These are phyloP conservation scores for Colletotrichum incanum DNA, from an alignment of 2,329 filamentous ascomycete genomes.

Conservation along the genomic window DNA sequence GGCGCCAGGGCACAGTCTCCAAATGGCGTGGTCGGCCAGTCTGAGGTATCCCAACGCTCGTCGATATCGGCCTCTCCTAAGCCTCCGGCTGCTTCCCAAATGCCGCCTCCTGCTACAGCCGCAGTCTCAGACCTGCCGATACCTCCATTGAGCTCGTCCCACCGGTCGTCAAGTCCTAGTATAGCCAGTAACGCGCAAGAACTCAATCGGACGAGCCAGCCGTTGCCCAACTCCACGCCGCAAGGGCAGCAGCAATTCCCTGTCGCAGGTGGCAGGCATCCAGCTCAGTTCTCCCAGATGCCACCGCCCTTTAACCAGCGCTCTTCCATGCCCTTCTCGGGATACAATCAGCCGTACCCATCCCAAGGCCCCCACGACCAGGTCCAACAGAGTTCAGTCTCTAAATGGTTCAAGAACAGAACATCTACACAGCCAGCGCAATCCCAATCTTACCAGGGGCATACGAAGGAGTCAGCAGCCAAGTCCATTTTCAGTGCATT, in stretches of 20 bases:
- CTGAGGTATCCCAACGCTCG: conserved; percentile 13
- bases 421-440: conserved; percentile 28
- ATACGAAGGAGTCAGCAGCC: conserved; percentile 45
- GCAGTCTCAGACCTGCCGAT: background rate
- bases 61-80: conserved; percentile 19
- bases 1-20: conserved; percentile 16
- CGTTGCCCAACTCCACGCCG: background rate
- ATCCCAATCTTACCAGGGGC: conserved; percentile 38
- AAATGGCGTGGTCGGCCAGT: background rate
- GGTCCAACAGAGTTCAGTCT: conserved; percentile 16
- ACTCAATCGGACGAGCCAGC: background rate
- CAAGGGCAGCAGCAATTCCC: background rate
- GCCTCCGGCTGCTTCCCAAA: conserved; percentile 8
- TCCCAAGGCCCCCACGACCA: conserved; percentile 2
- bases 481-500: conserved; percentile 48
- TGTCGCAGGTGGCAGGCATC: background rate
- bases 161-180: background rate
- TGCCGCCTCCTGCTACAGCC: conserved; percentile 1
- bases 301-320: background rate
- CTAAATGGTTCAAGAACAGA: conserved; percentile 43
- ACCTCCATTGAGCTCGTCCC: background rate
- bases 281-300: background rate
- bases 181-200: background rate
- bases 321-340: conserved; percentile 1
- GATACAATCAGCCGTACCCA: background rate